A percentile compares a stretch with the other conserved stretches of the same genome.
phyloP scores from a whole-genome alignment of 78 protist species.

The Chrysochromulina parva region DNA sequence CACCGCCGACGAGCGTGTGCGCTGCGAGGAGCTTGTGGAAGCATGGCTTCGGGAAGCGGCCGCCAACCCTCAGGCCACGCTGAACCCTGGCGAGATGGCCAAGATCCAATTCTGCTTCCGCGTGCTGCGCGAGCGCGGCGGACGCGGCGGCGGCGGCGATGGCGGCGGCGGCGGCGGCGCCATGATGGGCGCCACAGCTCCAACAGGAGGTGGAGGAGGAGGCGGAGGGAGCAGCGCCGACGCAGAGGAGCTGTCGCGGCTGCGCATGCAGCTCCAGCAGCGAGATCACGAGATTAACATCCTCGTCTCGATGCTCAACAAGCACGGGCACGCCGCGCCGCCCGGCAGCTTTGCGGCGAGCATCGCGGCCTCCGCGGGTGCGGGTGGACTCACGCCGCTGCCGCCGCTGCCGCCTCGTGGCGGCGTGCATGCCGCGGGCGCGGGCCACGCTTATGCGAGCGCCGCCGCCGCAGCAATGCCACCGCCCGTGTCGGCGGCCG shows the following conservation, averaged over 20 bases:
- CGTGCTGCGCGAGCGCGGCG: not conserved
- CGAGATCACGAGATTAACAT: slow-evolving; percentile 54
- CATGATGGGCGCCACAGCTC: too few relatives aligned
- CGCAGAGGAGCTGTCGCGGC: not conserved
- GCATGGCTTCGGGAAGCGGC: too few relatives aligned
- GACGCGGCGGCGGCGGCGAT: not conserved
- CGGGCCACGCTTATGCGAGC: not conserved
- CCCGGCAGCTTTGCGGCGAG: not conserved
- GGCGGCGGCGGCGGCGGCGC: not conserved
- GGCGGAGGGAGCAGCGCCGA: not conserved
- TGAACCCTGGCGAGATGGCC: not conserved
- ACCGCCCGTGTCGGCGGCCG: not conserved
- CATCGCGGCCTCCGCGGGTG: not conserved
- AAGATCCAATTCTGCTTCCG: not conserved
- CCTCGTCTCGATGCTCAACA: slow-evolving; percentile 38
- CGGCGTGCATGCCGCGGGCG: not conserved
- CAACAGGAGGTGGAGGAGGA: not conserved
- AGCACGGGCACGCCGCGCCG: not conserved
- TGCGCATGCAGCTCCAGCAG: slow-evolving; percentile 29
- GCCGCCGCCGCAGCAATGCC: not conserved
- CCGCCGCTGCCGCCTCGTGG: too few relatives aligned
- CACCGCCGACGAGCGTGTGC: not conserved
- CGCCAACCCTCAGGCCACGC: not conserved
- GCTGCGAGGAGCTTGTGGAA: not conserved
- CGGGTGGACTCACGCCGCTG: not conserved